Evolutionary conservation across 169 alveolate genomes (phyloP).

Genomic region (Plasmodium blacklocki): DNA sequence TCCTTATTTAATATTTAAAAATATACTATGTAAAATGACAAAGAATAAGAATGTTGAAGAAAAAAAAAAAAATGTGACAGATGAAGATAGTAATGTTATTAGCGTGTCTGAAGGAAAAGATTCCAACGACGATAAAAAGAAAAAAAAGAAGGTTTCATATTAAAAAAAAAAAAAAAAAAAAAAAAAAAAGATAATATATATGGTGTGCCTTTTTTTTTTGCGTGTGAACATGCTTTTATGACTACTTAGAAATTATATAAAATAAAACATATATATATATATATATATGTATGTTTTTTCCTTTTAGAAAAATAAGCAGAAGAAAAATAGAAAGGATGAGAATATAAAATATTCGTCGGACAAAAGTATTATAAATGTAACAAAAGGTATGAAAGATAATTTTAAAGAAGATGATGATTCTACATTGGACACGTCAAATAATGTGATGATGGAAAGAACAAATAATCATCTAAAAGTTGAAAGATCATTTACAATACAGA

Average conservation of each 20-base stretch:
- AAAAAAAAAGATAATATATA: background rate
- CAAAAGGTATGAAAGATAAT: slow-evolving; percentile 22
- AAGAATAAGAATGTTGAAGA: slow-evolving; percentile 6
- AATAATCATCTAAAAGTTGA: slow-evolving; percentile 3
- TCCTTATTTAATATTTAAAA: no score
- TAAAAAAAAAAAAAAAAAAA: background rate
- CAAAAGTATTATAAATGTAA: slow-evolving; percentile 16
- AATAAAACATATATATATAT: no score
- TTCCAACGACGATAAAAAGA: slow-evolving; percentile 17
- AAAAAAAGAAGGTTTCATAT: slow-evolving; percentile 41
- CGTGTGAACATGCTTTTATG: no score
- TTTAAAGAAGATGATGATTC: slow-evolving; percentile 1
- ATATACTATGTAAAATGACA: no score
- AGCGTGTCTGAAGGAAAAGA: slow-evolving; percentile 27
- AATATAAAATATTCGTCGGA: slow-evolving; percentile 38
- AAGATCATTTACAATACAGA: slow-evolving; percentile 10
- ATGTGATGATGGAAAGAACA: slow-evolving; percentile 7
- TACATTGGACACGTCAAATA: background rate
- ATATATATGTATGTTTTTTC: background rate
- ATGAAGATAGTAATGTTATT: slow-evolving; percentile 48
- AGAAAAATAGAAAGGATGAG: slow-evolving; percentile 23
- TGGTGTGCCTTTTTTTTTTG: no score
- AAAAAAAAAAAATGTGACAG: background rate
- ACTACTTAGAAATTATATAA: no score
- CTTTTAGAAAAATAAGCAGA: slow-evolving; percentile 39